Percentiles rank a stretch among this genome's conserved stretches.
These are phyloP conservation scores for Lolium perenne DNA, from an alignment of 176 grass and related monocot genomes.

Conservation along the genomic window DNA sequence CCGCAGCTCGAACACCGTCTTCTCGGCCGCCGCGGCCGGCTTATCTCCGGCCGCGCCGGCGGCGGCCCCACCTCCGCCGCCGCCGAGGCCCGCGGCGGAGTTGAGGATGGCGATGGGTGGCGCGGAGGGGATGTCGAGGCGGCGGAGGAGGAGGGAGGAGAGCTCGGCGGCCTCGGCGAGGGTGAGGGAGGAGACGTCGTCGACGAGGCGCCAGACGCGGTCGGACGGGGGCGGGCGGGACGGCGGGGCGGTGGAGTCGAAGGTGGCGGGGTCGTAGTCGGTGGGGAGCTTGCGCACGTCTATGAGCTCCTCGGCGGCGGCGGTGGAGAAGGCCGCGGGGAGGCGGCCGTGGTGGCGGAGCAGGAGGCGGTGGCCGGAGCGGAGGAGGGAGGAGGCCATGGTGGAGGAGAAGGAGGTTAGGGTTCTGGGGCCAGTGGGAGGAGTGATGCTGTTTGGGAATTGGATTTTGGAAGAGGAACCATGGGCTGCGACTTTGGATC, in stretches of 20 bases:
- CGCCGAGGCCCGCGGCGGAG: constrained; percentile 65
- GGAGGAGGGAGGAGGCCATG: constrained; percentile 67
- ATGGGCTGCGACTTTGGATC: neutral
- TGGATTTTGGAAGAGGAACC: constrained; percentile 23
- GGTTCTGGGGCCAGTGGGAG: constrained; percentile 43
- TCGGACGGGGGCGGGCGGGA: constrained; percentile 69
- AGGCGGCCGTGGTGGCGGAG: constrained; percentile 12
- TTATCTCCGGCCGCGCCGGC: constrained; percentile 42
- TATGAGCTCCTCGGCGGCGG: constrained; percentile 49
- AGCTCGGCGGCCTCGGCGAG: constrained; percentile 68
- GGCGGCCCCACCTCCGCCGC: neutral
- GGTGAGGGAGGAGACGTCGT: constrained; percentile 78
- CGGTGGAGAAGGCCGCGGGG: constrained; percentile 39
- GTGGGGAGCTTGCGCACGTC: constrained; percentile 81
- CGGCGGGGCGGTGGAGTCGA: constrained; percentile 60
- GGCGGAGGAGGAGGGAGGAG: constrained; percentile 62
- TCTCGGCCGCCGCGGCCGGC: constrained; percentile 74
- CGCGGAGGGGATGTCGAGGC: constrained; percentile 57
- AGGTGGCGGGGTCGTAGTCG: constrained; percentile 71
- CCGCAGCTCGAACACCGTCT: constrained; percentile 93
- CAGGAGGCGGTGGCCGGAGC: constrained; percentile 59
- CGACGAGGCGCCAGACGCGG: constrained; percentile 96
- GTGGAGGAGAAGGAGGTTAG: constrained; percentile 39
- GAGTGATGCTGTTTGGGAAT: neutral
- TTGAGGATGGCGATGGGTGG: constrained; percentile 82